A percentile compares a stretch with the other conserved stretches of the same genome.
phyloP scores from a whole-genome alignment of 1,284 basidiomycete species.

The Ceratobasidium theobromae region DNA sequence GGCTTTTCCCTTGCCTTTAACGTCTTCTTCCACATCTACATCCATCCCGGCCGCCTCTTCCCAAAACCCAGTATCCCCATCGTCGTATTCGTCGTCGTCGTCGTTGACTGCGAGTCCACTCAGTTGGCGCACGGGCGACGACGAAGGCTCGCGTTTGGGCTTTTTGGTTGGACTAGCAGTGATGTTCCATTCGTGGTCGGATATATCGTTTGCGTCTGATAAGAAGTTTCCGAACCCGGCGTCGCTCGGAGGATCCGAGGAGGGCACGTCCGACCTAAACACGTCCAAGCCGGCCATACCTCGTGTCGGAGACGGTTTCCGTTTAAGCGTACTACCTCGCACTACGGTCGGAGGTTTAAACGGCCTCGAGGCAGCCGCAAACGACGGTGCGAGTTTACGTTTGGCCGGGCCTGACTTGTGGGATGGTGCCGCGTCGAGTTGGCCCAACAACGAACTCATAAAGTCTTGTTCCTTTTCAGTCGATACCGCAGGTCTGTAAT shows the following conservation, averaged over 20 bases:
- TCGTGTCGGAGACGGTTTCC: slow-evolving; percentile 31
- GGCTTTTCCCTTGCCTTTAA: slow-evolving; percentile 38
- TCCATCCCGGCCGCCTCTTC: slow-evolving; percentile 39
- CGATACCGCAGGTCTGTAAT: slow-evolving; percentile 73
- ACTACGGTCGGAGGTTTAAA: slow-evolving; percentile 35
- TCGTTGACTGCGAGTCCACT: slow-evolving; percentile 40
- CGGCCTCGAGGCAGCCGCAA: slow-evolving; percentile 43
- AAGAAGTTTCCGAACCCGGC: slow-evolving; percentile 38
- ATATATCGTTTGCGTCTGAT: slow-evolving; percentile 18
- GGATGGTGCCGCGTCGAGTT: slow-evolving; percentile 54
- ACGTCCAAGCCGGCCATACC: too few species aligned
- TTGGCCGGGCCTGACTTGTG: slow-evolving; percentile 46
- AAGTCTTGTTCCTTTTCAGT: slow-evolving; percentile 82
- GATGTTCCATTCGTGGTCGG: slow-evolving; percentile 18
- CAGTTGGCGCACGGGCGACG: neutral
- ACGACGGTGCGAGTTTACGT: slow-evolving; percentile 79
- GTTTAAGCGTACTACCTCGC: slow-evolving; percentile 34
- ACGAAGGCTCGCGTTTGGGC: slow-evolving; percentile 4
- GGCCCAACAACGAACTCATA: slow-evolving; percentile 73
- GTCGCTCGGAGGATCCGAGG: slow-evolving; percentile 34
- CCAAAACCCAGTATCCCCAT: slow-evolving; percentile 39
- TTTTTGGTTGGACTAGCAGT: slow-evolving; percentile 20
- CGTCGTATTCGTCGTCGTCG: slow-evolving; percentile 48
- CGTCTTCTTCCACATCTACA: slow-evolving; percentile 36
- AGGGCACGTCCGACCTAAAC: slow-evolving; percentile 5